A percentile compares a stretch with the other conserved stretches of the same genome.
Evolutionary conservation across 352 stramenopile species (phyloP).

Genomic region (Phytophthora pisi): DNA sequence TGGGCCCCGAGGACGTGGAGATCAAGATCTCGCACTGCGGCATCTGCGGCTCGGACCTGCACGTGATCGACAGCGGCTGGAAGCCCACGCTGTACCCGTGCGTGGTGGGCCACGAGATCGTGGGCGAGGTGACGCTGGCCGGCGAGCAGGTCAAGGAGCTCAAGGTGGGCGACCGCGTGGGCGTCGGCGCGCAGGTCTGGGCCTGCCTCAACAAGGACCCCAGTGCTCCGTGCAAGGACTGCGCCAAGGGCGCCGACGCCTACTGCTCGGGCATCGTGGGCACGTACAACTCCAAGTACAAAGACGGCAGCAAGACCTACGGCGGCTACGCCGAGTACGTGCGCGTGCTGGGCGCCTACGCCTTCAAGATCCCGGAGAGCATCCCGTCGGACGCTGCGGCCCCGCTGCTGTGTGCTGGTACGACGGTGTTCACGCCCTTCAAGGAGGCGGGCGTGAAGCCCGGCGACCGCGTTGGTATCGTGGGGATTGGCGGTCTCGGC

Average conservation of each 20-base stretch:
- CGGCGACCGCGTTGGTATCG: slow-evolving; percentile 65
- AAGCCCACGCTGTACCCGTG: slow-evolving; percentile 33
- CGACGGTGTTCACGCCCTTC: slow-evolving; percentile 81
- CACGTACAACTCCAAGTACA: slow-evolving; percentile 62
- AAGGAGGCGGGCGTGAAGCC: slow-evolving; percentile 51
- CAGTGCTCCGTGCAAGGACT: too few species aligned
- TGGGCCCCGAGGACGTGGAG: slow-evolving; percentile 12
- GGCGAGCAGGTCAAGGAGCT: slow-evolving; percentile 13
- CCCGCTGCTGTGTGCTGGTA: slow-evolving; percentile 85
- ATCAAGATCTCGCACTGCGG: slow-evolving; percentile 24
- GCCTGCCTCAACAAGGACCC: too few species aligned
- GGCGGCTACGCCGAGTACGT: slow-evolving; percentile 80
- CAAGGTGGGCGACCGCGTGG: slow-evolving; percentile 25
- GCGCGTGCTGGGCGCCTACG: slow-evolving; percentile 64
- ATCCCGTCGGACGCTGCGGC: slow-evolving; percentile 61
- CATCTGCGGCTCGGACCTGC: slow-evolving; percentile 31
- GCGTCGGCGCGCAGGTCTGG: slow-evolving; percentile 19
- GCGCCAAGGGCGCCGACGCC: too few species aligned
- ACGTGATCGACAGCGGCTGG: slow-evolving; percentile 34
- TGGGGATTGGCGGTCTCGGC: slow-evolving; percentile 87
- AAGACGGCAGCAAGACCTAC: slow-evolving; percentile 46
- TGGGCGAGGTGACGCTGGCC: slow-evolving; percentile 19
- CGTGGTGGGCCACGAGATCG: slow-evolving; percentile 56
- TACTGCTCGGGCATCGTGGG: slow-evolving; percentile 19
- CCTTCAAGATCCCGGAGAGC: slow-evolving; percentile 75